A percentile compares a stretch with the other conserved stretches of the same genome.
phyloP scores from a whole-genome alignment of 257 asterid genomes.

The Cinchona pubescens region DNA sequence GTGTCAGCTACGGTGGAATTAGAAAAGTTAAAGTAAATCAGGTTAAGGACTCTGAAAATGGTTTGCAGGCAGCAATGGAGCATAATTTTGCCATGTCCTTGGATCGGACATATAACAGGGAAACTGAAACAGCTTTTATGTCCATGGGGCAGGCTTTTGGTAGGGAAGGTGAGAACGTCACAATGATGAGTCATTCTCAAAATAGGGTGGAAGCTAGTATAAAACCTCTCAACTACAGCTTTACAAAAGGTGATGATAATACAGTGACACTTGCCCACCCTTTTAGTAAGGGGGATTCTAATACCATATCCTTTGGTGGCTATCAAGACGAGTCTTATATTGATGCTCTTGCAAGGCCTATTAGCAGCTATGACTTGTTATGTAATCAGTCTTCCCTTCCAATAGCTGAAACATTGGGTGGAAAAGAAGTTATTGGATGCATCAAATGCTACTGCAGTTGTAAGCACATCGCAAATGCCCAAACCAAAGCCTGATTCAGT shows the following conservation, averaged over 20 bases:
- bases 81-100: constrained; percentile 43
- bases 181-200: constrained; percentile 43
- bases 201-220: constrained; percentile 47
- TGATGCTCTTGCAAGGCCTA: constrained; percentile 58
- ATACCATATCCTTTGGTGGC: constrained; percentile 50
- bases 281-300: constrained; percentile 48
- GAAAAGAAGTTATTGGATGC: constrained; percentile 41
- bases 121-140: constrained; percentile 41
- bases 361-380: constrained; percentile 54
- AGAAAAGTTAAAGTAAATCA: constrained; percentile 68
- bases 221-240: constrained; percentile 38
- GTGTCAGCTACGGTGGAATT: constrained; percentile 52
- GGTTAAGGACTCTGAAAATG: constrained; percentile 60
- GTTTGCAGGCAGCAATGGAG: constrained; percentile 38
- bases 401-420: constrained; percentile 42
- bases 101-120: constrained; percentile 51
- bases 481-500: constrained; percentile 46
- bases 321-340: constrained; percentile 64
- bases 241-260: constrained; percentile 44
- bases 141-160: constrained; percentile 55
- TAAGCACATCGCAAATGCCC: constrained; percentile 33
- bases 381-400: constrained; percentile 61
- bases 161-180: constrained; percentile 53
- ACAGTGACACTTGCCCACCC: constrained; percentile 37
- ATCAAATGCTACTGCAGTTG: constrained; percentile 31